These are phyloP conservation scores for Ophioceras dolichostomum DNA, from an alignment of 2,329 filamentous ascomycete species.

Conservation along the genomic window DNA sequence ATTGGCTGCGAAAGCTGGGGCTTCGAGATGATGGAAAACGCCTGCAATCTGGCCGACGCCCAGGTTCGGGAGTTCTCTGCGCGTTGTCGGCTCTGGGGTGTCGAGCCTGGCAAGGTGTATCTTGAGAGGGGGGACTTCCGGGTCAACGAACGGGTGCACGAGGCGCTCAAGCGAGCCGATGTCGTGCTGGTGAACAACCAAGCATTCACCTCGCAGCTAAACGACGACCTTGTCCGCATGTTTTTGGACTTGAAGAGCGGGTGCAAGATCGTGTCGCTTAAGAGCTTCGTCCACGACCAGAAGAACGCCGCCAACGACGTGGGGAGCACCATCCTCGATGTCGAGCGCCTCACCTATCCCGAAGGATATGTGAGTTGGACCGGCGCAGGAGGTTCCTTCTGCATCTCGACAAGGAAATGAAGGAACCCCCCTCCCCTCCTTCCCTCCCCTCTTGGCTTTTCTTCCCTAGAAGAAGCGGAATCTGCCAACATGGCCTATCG, in stretches of 20 bases:
- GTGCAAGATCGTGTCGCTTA: slow-evolving; percentile 80
- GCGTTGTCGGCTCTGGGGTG: slow-evolving; percentile 82
- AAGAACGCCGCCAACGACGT: slow-evolving; percentile 70
- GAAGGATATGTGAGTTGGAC: slow-evolving; percentile 87
- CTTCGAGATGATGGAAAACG: slow-evolving; percentile 91
- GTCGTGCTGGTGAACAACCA: slow-evolving; percentile 98
- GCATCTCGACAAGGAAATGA: slow-evolving; percentile 69
- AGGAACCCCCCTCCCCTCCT: too few species aligned
- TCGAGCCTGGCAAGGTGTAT: slow-evolving; percentile 65
- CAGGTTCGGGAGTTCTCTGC: slow-evolving; percentile 75
- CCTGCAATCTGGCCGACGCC: slow-evolving; percentile 66
- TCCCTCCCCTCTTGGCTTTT: too few species aligned
- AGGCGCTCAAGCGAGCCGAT: slow-evolving; percentile 71
- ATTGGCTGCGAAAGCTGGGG: slow-evolving; percentile 92
- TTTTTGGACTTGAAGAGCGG: slow-evolving; percentile 90
- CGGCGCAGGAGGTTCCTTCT: slow-evolving; percentile 71
- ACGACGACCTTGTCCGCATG: slow-evolving; percentile 73
- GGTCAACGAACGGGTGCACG: slow-evolving; percentile 55
- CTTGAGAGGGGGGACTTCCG: slow-evolving; percentile 80
- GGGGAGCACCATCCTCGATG: slow-evolving; percentile 68
- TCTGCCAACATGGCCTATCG: too few species aligned
- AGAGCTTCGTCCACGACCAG: slow-evolving; percentile 75
- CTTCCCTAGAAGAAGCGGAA: too few species aligned
- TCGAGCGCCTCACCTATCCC: slow-evolving; percentile 49
- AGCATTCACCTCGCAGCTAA: slow-evolving; percentile 80